Evolutionary conservation across 2,329 filamentous ascomycete species (phyloP).

Genomic region (Lecanoromycetidae sp.): DNA sequence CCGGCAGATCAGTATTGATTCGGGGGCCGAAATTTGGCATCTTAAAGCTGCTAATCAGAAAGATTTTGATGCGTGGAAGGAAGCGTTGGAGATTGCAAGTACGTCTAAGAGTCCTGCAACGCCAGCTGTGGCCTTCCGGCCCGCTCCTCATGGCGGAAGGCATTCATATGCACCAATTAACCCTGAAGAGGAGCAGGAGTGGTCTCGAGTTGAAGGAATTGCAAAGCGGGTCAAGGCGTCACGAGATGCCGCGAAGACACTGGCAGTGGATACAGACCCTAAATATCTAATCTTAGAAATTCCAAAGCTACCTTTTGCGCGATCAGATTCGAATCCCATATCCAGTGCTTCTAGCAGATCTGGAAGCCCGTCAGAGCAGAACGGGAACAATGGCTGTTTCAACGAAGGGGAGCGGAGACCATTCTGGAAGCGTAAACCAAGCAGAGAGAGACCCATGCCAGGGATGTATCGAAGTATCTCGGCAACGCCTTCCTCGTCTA

Average conservation of each 20-base stretch:
- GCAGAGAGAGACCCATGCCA: slow-evolving; percentile 34
- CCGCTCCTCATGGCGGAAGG: background rate
- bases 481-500: slow-evolving; percentile 39
- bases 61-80: slow-evolving; percentile 81
- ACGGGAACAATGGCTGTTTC: slow-evolving; percentile 25
- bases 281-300: slow-evolving; percentile 36
- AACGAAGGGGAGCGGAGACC: slow-evolving; percentile 48
- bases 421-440: slow-evolving; percentile 89
- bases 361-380: slow-evolving; percentile 24
- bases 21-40: slow-evolving; percentile 94
- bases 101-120: slow-evolving; percentile 24
- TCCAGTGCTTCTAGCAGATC: slow-evolving; percentile 15
- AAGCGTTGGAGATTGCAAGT: slow-evolving; percentile 63
- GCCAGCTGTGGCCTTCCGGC: slow-evolving; percentile 10
- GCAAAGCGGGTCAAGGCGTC: slow-evolving; percentile 79
- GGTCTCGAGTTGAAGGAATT: slow-evolving; percentile 73
- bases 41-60: slow-evolving; percentile 67
- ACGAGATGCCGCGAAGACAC: slow-evolving; percentile 70
- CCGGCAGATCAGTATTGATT: slow-evolving; percentile 90
- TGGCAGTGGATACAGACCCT: slow-evolving; percentile 73
- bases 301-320: slow-evolving; percentile 12
- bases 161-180: slow-evolving; percentile 19
- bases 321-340: slow-evolving; percentile 6
- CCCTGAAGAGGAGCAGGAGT: slow-evolving; percentile 62
- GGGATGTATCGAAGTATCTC: slow-evolving; percentile 40